A percentile compares a stretch with the other conserved stretches of the same genome.
Evolutionary conservation across 306 rosid genomes (phyloP).

Genomic region (Malus asiatica): DNA sequence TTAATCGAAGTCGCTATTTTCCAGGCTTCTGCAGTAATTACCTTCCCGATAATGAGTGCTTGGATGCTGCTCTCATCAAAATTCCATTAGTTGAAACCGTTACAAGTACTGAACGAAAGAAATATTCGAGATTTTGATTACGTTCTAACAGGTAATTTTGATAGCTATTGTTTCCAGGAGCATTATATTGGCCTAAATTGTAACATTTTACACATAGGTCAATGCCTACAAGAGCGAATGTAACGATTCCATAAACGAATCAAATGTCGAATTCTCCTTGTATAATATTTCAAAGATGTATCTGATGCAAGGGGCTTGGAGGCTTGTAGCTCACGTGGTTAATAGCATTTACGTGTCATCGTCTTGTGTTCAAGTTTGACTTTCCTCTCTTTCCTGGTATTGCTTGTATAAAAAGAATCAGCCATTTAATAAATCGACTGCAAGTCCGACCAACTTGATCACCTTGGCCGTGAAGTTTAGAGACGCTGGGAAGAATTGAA

Average conservation of each 20-base stretch:
- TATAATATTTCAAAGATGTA: not conserved
- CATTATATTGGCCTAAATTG: not conserved
- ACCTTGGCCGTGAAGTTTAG: too few species aligned
- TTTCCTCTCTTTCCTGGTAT: too few species aligned
- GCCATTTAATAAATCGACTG: too few species aligned
- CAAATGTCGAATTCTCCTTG: not conserved
- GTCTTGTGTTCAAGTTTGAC: too few species aligned
- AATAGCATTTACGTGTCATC: not conserved
- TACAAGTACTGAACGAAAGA: slow-evolving; percentile 1
- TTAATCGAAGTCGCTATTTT: slow-evolving; percentile 26
- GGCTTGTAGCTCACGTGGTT: not conserved
- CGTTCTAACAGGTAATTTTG: slow-evolving; percentile 12
- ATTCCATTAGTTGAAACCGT: slow-evolving; percentile 15
- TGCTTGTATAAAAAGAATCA: too few species aligned
- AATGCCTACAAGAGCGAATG: not conserved
- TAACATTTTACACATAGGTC: not conserved
- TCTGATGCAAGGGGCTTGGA: too few species aligned
- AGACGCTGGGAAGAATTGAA: too few species aligned
- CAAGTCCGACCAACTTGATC: too few species aligned
- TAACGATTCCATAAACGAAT: not conserved
- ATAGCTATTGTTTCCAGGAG: not conserved
- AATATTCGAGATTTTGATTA: not conserved
- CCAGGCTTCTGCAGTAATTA: slow-evolving; percentile 71
- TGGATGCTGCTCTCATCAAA: slow-evolving; percentile 65
- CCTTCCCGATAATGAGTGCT: slow-evolving; percentile 66